These are phyloP conservation scores for Tylopilus vinaceipallidus DNA, from an alignment of 768 basidiomycete species.

Conservation along the genomic window DNA sequence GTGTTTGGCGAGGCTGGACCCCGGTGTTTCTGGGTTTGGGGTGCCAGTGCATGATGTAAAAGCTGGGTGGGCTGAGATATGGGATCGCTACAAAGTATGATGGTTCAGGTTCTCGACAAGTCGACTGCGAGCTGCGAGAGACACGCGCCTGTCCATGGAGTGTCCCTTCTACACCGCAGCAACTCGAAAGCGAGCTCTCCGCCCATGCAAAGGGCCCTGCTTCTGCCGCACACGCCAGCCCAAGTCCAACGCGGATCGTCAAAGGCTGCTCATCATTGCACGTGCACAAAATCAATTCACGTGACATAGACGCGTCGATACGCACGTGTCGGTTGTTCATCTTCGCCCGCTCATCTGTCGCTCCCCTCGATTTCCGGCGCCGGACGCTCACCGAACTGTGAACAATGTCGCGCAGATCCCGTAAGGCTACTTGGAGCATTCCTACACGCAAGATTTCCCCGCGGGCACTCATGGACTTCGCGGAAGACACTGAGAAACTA, in stretches of 20 bases:
- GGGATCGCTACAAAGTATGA: slow-evolving; percentile 36
- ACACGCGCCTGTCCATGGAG: slow-evolving; percentile 43
- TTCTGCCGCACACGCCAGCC: too few species aligned
- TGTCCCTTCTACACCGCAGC: background rate
- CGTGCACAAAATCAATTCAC: slow-evolving; percentile 29
- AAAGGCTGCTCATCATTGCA: too few species aligned
- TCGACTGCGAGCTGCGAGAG: slow-evolving; percentile 11
- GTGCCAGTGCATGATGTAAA: slow-evolving; percentile 43
- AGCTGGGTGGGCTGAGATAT: slow-evolving; percentile 58
- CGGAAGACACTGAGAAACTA: slow-evolving; percentile 25
- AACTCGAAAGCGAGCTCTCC: slow-evolving; percentile 5
- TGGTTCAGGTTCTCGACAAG: slow-evolving; percentile 10
- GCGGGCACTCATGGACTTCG: slow-evolving; percentile 7
- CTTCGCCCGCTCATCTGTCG: too few species aligned
- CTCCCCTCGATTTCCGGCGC: slow-evolving; percentile 27
- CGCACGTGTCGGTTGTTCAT: slow-evolving; percentile 23
- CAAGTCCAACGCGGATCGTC: too few species aligned
- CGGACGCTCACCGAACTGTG: slow-evolving; percentile 21
- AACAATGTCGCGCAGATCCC: slow-evolving; percentile 19
- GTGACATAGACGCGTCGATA: slow-evolving; percentile 26
- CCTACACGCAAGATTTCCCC: slow-evolving; percentile 7
- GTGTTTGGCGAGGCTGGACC: slow-evolving; percentile 16
- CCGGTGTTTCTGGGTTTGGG: slow-evolving; percentile 15
- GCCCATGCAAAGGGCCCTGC: slow-evolving; percentile 3
- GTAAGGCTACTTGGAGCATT: slow-evolving; percentile 4